A percentile compares a stretch with the other conserved stretches of the same genome.
These are phyloP conservation scores for Poronia punctata DNA, from an alignment of 495 filamentous ascomycete genomes.

Conservation along the genomic window DNA sequence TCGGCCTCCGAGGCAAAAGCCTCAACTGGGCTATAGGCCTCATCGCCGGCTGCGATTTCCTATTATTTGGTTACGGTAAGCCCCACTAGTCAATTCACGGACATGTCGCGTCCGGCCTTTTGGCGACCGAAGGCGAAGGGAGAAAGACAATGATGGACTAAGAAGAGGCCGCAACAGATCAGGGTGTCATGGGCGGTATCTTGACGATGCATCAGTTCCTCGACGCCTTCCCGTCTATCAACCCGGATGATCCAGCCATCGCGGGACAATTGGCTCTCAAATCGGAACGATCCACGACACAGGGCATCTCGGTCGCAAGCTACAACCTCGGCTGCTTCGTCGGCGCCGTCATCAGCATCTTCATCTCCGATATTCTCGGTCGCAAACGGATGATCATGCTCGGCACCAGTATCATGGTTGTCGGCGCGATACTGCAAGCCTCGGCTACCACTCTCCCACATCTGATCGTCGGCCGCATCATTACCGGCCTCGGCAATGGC, in stretches of 20 bases:
- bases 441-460: slow-evolving; percentile 54
- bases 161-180: slow-evolving; percentile 24
- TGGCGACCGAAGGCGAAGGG: neutral
- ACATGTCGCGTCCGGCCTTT: neutral
- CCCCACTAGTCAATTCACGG: neutral
- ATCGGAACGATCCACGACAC: slow-evolving; percentile 45
- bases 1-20: slow-evolving; percentile 58
- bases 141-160: slow-evolving; percentile 2
- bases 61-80: slow-evolving; percentile 43
- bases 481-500: slow-evolving; percentile 64
- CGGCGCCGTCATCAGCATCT: slow-evolving; percentile 62
- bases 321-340: slow-evolving; percentile 76
- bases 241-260: slow-evolving; percentile 33
- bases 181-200: slow-evolving; percentile 55
- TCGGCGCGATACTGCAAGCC: slow-evolving; percentile 61
- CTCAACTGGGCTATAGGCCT: slow-evolving; percentile 63
- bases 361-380: slow-evolving; percentile 64
- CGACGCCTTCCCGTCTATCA: slow-evolving; percentile 50
- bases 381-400: slow-evolving; percentile 63
- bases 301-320: slow-evolving; percentile 54
- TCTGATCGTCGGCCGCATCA: slow-evolving; percentile 56
- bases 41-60: slow-evolving; percentile 65
- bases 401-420: slow-evolving; percentile 61
- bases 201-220: slow-evolving; percentile 49
- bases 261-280: slow-evolving; percentile 13